These are phyloP conservation scores for Chlamydomonas applanata DNA, from an alignment of 139 green algal genomes.

Conservation along the genomic window DNA sequence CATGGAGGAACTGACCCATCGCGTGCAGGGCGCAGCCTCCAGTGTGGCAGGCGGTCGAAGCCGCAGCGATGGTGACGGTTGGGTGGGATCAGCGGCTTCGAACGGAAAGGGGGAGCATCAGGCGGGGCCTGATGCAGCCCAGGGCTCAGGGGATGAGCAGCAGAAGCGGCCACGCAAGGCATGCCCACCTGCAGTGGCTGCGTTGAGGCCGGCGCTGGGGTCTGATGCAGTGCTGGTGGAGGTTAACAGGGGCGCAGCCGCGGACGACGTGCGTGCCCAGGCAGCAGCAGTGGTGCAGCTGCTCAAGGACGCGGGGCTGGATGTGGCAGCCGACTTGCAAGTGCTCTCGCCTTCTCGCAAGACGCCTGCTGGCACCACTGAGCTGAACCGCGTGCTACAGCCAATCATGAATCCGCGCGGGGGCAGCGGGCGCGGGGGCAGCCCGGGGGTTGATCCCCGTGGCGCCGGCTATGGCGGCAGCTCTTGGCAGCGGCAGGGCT, in stretches of 20 bases:
- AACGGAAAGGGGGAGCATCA: no score
- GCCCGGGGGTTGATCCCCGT: no score
- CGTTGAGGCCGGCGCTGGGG: not conserved
- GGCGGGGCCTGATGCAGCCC: no score
- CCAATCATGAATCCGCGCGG: slow-evolving; percentile 63
- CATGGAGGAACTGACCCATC: no score
- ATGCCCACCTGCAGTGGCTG: no score
- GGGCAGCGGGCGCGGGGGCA: not conserved
- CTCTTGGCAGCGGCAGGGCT: not conserved
- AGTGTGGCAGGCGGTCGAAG: no score
- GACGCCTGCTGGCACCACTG: slow-evolving; percentile 26
- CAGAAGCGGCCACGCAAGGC: no score
- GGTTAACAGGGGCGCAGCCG: not conserved
- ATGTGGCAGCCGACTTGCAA: slow-evolving; percentile 43
- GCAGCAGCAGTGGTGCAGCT: slow-evolving; percentile 13
- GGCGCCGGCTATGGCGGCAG: not conserved
- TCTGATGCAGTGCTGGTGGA: not conserved
- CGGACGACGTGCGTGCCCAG: slow-evolving; percentile 1
- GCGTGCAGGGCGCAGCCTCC: no score
- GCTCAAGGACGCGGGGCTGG: not conserved
- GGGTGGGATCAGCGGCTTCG: no score
- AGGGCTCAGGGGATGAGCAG: no score
- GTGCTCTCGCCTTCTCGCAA: slow-evolving; percentile 68
- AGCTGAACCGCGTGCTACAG: slow-evolving; percentile 69
- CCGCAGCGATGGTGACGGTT: no score